Evolutionary conservation across 495 filamentous ascomycete genomes (phyloP).

Genomic region (Lineolata rhizophorae): DNA sequence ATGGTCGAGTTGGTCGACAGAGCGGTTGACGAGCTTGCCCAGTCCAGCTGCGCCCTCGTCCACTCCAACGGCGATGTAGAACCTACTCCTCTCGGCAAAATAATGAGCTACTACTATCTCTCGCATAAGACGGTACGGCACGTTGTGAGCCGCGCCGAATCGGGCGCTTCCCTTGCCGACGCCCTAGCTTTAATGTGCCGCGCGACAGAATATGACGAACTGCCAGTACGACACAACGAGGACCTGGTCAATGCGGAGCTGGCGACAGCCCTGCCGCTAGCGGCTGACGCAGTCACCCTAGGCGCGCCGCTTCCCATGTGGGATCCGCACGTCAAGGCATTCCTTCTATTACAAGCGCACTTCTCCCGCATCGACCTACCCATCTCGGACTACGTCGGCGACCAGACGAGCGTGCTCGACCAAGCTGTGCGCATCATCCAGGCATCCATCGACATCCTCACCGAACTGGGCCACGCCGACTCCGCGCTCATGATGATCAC

Average conservation of each 20-base stretch:
- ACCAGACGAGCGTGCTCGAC: conserved; percentile 64
- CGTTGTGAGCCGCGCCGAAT: conserved; percentile 53
- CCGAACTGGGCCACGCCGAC: conserved; percentile 65
- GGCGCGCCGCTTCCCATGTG: conserved; percentile 72
- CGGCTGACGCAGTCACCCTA: conserved; percentile 44
- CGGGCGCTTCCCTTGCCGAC: conserved; percentile 34
- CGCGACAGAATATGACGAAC: conserved; percentile 90
- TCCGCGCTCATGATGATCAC: conserved; percentile 59
- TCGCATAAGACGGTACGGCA: conserved; percentile 87
- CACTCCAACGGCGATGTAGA: conserved; percentile 79
- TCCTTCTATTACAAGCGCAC: conserved; percentile 81
- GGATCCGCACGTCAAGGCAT: conserved; percentile 97
- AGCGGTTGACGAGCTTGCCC: conserved; percentile 55
- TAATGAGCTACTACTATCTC: conserved; percentile 98
- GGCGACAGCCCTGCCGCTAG: conserved; percentile 52
- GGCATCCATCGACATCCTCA: conserved; percentile 77
- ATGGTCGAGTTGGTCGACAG: conserved; percentile 80
- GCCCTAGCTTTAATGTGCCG: conserved; percentile 79
- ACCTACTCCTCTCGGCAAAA: conserved; percentile 77
- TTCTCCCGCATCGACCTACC: conserved; percentile 83
- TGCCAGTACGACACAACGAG: conserved; percentile 97
- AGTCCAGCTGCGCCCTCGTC: conserved; percentile 61
- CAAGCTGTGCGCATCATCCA: conserved; percentile 90
- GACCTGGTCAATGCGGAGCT: conserved; percentile 93
- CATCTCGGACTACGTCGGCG: conserved; percentile 92